Base-by-base conservation (phyloP, 352 stramenopile genomes). In the Phytophthora colocasiae region DNA sequence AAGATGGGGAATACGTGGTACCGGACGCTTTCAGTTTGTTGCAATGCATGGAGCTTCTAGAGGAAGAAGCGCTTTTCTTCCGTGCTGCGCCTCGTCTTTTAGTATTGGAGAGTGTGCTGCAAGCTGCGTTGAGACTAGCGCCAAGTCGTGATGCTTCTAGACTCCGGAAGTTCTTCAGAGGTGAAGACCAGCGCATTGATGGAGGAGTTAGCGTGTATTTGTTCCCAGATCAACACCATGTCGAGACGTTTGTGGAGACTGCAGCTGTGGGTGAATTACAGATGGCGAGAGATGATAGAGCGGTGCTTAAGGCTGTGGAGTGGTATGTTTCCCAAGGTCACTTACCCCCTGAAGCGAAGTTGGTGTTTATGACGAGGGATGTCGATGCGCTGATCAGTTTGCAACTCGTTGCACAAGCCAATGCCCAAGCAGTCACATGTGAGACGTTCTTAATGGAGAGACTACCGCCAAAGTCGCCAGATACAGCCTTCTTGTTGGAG, bases 41-140 rank as follows among this genome's bases (percentile, higher is more conserved):
- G 44, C 82, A 90, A 65, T 91, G 85, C 52, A 85, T 96, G 77
- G 85, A 93, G 65, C 71, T 96, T 14, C 59, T 93, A 14, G 78
- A 92, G 39, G 75, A 91, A 32, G 77, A 91, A 15, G 57, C 65
- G 53, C 47, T 80, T 41, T 89, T 96, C 32, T 64, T 51, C 22
- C 55, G 56, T 15, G 63, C 66, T 1, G 76, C 67, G 3, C 60
- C 68, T 32, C 71, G 88, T 51, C 38, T 94, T 26, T 65, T 94
- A 17, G 75, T 96, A n/a, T 63, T 96, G 47, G 77, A 94, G 66
- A 92, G 79, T 10, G 85, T 92, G 11, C 60, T 85, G n/a, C 68
- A 82, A 34, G 71, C 85, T 38, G 84, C 87, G 45, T 48, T 93
- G 50, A 75, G 77, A 27, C 65, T 92, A n/a, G 84, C 77, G n/a